Conservation (phyloP, 441 rosid genomes). For the Lagerstroemia fauriei region DNA sequence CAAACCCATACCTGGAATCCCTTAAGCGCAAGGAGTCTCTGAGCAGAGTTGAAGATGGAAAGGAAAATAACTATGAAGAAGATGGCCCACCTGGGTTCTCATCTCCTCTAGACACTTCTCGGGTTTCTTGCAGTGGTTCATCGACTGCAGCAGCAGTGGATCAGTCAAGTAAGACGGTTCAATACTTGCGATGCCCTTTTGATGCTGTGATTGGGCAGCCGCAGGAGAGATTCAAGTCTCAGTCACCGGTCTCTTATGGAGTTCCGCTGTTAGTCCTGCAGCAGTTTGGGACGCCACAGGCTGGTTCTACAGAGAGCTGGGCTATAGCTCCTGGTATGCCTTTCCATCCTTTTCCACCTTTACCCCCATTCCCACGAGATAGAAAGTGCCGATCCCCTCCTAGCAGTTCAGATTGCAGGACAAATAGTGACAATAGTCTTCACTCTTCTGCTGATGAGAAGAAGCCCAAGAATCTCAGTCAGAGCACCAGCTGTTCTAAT, state of each 20-base stretch:
- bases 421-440: not conserved
- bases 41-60: conserved; percentile 28
- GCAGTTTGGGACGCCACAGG: conserved; percentile 54
- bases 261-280: conserved; percentile 66
- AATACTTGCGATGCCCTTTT: conserved; percentile 30
- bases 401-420: conserved; percentile 8
- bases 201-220: conserved; percentile 48
- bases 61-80: conserved; percentile 41
- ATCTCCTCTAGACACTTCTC: conserved; percentile 40
- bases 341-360: conserved; percentile 88
- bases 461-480: conserved; percentile 36
- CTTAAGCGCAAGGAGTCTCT: conserved; percentile 34
- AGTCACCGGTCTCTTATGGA: conserved; percentile 76
- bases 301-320: conserved; percentile 57
- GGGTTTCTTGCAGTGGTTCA: conserved; percentile 39
- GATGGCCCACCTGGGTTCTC: conserved; percentile 88
- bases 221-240: conserved; percentile 62
- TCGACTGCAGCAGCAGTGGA: conserved; percentile 32
- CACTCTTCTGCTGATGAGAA: conserved; percentile 16
- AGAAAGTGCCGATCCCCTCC: conserved; percentile 32
- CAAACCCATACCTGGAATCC: conserved; percentile 36
- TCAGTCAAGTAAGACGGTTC: conserved; percentile 30
- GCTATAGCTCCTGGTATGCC: conserved; percentile 80
- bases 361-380: conserved; percentile 59
- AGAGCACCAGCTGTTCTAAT: conserved; percentile 38